A percentile compares a stretch with the other conserved stretches of the same genome.
Conservation (phyloP, 495 filamentous ascomycete species). For the Aspergillus ellipticus region DNA sequence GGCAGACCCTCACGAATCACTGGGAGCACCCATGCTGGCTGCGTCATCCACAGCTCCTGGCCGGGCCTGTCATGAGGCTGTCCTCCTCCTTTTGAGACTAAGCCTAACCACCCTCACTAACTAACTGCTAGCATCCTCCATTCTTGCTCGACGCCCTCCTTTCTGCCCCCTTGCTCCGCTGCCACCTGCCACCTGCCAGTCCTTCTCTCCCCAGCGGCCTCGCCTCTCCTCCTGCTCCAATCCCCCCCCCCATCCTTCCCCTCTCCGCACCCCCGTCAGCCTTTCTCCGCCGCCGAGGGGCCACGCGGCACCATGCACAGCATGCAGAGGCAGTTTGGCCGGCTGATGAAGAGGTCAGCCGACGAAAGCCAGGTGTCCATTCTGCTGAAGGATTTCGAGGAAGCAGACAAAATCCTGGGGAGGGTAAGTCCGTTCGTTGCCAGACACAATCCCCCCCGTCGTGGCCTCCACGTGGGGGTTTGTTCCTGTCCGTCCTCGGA, state of each 20-base stretch:
- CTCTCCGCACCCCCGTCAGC: not conserved
- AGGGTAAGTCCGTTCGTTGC: too few relatives aligned
- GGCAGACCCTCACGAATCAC: constrained; percentile 5
- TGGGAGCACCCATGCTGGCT: constrained; percentile 11
- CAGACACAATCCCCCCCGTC: not conserved
- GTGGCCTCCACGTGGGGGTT: not conserved
- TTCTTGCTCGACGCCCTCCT: too few relatives aligned
- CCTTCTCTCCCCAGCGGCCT: not conserved
- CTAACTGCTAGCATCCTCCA: too few relatives aligned
- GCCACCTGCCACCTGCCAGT: not conserved
- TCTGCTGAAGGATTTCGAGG: constrained; percentile 77
- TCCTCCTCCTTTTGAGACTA: constrained; percentile 10
- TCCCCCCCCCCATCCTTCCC: not conserved
- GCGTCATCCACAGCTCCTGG: constrained; percentile 17
- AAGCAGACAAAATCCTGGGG: constrained; percentile 73
- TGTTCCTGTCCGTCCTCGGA: not conserved
- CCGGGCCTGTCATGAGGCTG: constrained; percentile 5
- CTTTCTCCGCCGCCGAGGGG: not conserved
- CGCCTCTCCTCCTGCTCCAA: constrained; percentile 1
- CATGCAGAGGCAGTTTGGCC: constrained; percentile 72
- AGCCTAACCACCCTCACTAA: too few relatives aligned
- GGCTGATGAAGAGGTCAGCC: constrained; percentile 63
- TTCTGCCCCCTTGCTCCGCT: constrained; percentile 7
- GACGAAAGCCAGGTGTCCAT: constrained; percentile 76
- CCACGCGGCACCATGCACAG: constrained; percentile 63